Percentiles rank a stretch among this genome's conserved stretches.
These are phyloP conservation scores for Umbelopsis isabellina DNA, from an alignment of 192 early-diverging fungal genomes.

Conservation along the genomic window DNA sequence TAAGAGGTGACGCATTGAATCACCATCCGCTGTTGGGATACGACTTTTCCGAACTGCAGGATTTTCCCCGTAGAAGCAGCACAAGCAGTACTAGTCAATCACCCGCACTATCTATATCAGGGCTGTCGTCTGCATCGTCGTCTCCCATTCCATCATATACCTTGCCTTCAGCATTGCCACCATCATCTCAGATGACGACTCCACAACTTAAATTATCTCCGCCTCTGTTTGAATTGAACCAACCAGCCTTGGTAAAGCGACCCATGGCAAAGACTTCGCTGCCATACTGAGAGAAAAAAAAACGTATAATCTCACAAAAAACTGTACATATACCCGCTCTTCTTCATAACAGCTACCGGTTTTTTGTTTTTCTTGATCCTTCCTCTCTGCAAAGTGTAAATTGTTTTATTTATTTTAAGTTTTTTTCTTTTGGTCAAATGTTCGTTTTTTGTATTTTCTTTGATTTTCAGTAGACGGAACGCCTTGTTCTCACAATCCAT, in stretches of 20 bases:
- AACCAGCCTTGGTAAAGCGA: not conserved
- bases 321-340: conserved; percentile 7
- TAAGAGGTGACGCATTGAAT: conserved; percentile 33
- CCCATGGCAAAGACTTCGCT: not conserved
- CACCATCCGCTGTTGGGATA: conserved; percentile 43
- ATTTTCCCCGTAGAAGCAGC: conserved; percentile 34
- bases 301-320: not conserved
- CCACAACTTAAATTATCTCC: conserved; percentile 15
- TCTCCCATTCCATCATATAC: conserved; percentile 23
- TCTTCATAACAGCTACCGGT: not conserved
- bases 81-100: conserved; percentile 13
- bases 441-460: not conserved
- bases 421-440: not conserved
- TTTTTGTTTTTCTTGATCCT: not conserved
- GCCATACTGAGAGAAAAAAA: not conserved
- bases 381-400: conserved; percentile 7
- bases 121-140: not conserved
- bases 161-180: conserved; percentile 9
- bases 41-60: conserved; percentile 39
- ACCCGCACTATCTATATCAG: conserved; percentile 25
- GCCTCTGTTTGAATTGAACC: conserved; percentile 12
- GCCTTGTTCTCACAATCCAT: no score
- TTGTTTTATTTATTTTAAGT: not conserved
- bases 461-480: no score
- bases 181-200: conserved; percentile 10